These are phyloP conservation scores for Clavaria fumosa DNA, from an alignment of 768 basidiomycete genomes.

Conservation along the genomic window DNA sequence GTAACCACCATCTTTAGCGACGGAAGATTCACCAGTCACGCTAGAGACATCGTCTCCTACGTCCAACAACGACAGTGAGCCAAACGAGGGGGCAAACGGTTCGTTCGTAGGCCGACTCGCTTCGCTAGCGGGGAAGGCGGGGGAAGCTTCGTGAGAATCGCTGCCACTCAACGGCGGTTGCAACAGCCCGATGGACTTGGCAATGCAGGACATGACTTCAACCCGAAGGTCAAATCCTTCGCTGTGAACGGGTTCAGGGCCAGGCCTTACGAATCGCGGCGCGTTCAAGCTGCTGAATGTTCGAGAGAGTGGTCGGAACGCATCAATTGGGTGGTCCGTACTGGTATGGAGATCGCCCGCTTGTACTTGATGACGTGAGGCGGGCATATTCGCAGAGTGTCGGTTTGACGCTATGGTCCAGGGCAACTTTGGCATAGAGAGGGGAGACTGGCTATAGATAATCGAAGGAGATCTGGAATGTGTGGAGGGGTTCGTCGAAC, in stretches of 20 bases:
- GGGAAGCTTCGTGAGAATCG: conserved; percentile 53
- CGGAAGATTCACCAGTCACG: conserved; percentile 43
- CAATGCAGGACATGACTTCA: conserved; percentile 95
- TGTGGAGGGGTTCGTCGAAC: conserved; percentile 21
- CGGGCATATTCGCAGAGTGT: conserved; percentile 5
- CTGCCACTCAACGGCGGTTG: conserved; percentile 68
- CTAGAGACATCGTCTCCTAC: conserved; percentile 56
- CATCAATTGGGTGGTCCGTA: conserved; percentile 31
- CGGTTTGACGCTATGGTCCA: too few relatives aligned
- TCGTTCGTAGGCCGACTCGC: conserved; percentile 24
- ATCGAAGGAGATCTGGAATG: conserved; percentile 16
- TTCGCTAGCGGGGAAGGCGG: conserved; percentile 35
- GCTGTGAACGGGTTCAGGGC: conserved; percentile 14
- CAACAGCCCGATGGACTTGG: conserved; percentile 88
- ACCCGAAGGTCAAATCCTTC: conserved; percentile 86
- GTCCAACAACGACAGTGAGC: conserved; percentile 59
- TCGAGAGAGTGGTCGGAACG: conserved; percentile 30
- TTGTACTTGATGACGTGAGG: conserved; percentile 47
- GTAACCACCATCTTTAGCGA: conserved; percentile 34
- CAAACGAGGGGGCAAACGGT: conserved; percentile 49
- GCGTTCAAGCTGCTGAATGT: conserved; percentile 35
- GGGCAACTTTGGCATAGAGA: too few relatives aligned
- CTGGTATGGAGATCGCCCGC: conserved; percentile 65
- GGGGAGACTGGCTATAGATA: conserved; percentile 6
- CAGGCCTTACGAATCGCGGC: conserved; percentile 25